phyloP scores from a whole-genome alignment of 805 yeast species.

The Wickerhamiella dianesei region DNA sequence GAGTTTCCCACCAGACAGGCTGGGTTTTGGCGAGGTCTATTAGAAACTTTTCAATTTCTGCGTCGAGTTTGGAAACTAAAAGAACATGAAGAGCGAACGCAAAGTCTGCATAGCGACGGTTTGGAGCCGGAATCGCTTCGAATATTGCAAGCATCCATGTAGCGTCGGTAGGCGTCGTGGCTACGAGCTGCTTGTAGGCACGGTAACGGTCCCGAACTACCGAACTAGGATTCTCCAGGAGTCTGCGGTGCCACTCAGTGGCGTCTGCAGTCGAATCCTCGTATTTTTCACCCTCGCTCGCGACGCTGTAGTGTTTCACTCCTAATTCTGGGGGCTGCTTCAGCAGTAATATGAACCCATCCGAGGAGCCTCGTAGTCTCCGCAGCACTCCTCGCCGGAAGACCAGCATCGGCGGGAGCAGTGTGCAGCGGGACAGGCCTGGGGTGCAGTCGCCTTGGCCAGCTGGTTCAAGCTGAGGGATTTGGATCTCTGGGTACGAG shows the following conservation, averaged over 20 bases:
- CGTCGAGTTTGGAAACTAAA: conserved; percentile 1
- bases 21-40: conserved; percentile 4
- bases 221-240: neutral
- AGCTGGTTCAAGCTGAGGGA: neutral
- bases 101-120: conserved; percentile 11
- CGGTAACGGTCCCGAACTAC: neutral
- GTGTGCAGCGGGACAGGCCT: neutral
- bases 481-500: too few relatives aligned
- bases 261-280: neutral
- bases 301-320: neutral
- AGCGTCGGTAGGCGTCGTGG: neutral
- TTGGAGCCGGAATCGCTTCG: conserved; percentile 5
- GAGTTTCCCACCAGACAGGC: conserved; percentile 12
- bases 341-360: neutral
- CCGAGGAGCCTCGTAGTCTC: neutral
- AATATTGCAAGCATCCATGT: neutral
- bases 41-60: conserved; percentile 2
- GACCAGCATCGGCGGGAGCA: neutral
- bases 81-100: conserved; percentile 10
- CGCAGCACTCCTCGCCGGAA: neutral
- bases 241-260: neutral
- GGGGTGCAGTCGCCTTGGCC: neutral
- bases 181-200: neutral
- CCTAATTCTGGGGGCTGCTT: neutral
- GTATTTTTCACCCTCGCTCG: neutral